Evolutionary conservation across 371 early-diverging fungal genomes (phyloP).

Genomic region (Mortierella polycephala): DNA sequence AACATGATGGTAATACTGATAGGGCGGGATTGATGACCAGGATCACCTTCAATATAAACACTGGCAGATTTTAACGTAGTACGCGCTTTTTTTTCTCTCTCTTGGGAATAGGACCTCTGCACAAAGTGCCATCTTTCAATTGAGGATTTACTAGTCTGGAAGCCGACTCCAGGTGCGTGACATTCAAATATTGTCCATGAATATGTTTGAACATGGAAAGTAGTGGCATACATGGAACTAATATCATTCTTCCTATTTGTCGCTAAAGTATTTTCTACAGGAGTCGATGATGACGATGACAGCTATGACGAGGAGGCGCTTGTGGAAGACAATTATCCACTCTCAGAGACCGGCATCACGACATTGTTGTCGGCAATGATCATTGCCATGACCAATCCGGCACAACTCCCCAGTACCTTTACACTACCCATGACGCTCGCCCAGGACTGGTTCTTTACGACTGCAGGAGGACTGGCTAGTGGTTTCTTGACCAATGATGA

Average conservation of each 20-base stretch:
- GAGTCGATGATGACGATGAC: constrained; percentile 39
- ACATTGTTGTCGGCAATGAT: constrained; percentile 43
- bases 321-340: constrained; percentile 47
- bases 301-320: constrained; percentile 49
- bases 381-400: constrained; percentile 21
- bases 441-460: constrained; percentile 42
- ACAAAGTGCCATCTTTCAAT: constrained; percentile 35
- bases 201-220: no score
- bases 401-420: constrained; percentile 12
- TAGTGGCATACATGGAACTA: no score
- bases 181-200: no score
- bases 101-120: constrained; percentile 21
- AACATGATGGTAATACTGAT: constrained; percentile 27
- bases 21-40: no score
- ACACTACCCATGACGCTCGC: constrained; percentile 33
- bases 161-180: constrained; percentile 47
- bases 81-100: background rate
- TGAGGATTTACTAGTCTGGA: constrained; percentile 39
- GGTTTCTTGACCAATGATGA: constrained; percentile 38
- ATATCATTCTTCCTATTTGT: background rate
- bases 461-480: constrained; percentile 45
- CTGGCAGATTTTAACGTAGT: background rate
- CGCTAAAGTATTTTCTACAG: constrained; percentile 42
- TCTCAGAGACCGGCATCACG: constrained; percentile 47
- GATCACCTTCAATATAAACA: background rate